phyloP scores from a whole-genome alignment of 2,329 filamentous ascomycete species.

The Colletotrichum filicis region DNA sequence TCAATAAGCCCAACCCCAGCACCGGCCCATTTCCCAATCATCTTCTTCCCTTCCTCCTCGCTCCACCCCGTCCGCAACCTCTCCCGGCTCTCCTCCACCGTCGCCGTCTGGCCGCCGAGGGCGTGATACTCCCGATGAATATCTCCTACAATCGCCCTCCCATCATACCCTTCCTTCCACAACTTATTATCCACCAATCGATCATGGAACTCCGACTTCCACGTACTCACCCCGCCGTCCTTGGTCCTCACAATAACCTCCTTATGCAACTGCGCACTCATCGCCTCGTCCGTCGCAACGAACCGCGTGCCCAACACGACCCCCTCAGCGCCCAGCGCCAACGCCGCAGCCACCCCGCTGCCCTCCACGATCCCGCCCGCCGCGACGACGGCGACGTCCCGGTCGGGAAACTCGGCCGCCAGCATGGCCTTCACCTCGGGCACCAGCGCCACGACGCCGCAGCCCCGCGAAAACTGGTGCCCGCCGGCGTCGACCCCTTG shows the following conservation, averaged over 20 bases:
- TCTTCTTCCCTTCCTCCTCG: constrained; percentile 45
- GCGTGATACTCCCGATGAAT: constrained; percentile 52
- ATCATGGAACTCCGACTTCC: constrained; percentile 60
- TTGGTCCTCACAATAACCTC: constrained; percentile 51
- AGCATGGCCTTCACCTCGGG: constrained; percentile 66
- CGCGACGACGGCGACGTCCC: constrained; percentile 58
- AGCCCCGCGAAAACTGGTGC: constrained; percentile 66
- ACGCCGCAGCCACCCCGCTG: constrained; percentile 63
- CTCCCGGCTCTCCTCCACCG: constrained; percentile 51
- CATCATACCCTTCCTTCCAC: constrained; percentile 57
- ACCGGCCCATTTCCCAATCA: constrained; percentile 53
- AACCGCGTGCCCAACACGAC: constrained; percentile 60
- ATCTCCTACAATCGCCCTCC: constrained; percentile 52
- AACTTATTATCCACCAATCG: constrained; percentile 48
- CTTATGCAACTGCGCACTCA: constrained; percentile 52
- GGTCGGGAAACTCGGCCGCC: constrained; percentile 46
- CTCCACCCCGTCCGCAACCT: constrained; percentile 51
- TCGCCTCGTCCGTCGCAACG: constrained; percentile 54
- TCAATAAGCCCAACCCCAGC: constrained; percentile 58
- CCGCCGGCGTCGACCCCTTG: constrained; percentile 75
- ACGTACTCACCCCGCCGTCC: constrained; percentile 57
- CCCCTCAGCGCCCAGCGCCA: constrained; percentile 60
- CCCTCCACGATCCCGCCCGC: constrained; percentile 70
- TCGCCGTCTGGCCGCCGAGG: constrained; percentile 16
- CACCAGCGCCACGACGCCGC: constrained; percentile 65